Conservation (phyloP, 805 yeast species). For the Osmozyma mogii region DNA sequence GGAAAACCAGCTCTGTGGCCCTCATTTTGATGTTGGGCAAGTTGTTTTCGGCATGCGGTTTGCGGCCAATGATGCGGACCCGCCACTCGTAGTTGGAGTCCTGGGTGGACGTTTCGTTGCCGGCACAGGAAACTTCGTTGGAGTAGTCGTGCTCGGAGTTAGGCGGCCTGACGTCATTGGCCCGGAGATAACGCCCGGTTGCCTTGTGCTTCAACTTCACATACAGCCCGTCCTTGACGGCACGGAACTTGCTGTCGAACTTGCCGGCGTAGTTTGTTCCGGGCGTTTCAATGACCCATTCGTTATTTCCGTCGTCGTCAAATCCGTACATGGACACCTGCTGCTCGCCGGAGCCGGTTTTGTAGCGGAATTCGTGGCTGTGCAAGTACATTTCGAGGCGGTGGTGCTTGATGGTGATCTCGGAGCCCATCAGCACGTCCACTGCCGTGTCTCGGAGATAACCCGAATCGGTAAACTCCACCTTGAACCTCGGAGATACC, state of each 20-base stretch:
- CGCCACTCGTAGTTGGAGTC: conserved; percentile 67
- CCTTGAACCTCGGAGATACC: conserved; percentile 63
- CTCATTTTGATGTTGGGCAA: conserved; percentile 29
- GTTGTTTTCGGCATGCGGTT: conserved; percentile 24
- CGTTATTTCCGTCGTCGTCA: conserved; percentile 53
- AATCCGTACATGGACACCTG: conserved; percentile 69
- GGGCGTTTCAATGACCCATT: conserved; percentile 58
- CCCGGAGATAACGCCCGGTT: conserved; percentile 64
- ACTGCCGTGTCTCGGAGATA: conserved; percentile 39
- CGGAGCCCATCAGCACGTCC: conserved; percentile 66
- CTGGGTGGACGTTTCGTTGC: conserved; percentile 48
- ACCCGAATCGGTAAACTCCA: conserved; percentile 40
- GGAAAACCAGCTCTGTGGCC: conserved; percentile 65
- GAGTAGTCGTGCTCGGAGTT: conserved; percentile 87
- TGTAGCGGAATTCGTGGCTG: conserved; percentile 60
- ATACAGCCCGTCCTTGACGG: conserved; percentile 45
- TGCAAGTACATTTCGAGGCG: conserved; percentile 72
- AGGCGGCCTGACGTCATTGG: conserved; percentile 75
- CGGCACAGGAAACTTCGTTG: conserved; percentile 70
- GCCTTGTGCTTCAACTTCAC: conserved; percentile 62
- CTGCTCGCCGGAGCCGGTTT: conserved; percentile 63
- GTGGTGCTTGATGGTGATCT: conserved; percentile 62
- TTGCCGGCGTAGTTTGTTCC: conserved; percentile 32
- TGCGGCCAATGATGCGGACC: conserved; percentile 37
- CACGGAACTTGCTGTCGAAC: conserved; percentile 22